Conservation (phyloP, 2,329 filamentous ascomycete species). For the Stagonosporopsis cucurbitacearum region DNA sequence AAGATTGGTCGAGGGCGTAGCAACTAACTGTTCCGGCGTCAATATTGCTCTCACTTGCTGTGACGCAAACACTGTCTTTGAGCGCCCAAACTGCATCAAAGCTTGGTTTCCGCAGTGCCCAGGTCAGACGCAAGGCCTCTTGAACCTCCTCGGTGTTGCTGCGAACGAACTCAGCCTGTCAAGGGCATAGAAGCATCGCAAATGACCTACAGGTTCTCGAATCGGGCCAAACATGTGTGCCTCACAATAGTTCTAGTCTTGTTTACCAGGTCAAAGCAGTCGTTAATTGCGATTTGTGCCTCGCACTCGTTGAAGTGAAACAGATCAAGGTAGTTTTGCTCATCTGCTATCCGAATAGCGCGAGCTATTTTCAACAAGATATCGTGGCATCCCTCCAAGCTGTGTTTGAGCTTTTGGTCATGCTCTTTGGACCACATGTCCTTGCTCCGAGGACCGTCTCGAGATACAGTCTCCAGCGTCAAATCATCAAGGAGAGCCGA, state of each 20-base stretch:
- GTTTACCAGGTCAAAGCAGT: background rate
- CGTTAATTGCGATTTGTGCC: background rate
- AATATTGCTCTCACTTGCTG: background rate
- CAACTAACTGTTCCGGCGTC: background rate
- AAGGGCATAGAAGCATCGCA: no score
- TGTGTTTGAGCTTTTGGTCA: background rate
- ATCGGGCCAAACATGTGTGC: background rate
- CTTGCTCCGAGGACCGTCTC: background rate
- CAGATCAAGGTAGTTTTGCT: background rate
- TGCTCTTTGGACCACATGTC: conserved; percentile 5
- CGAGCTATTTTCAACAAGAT: background rate
- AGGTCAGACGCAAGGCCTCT: background rate
- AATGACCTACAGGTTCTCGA: background rate
- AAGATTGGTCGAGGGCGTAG: background rate
- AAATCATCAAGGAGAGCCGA: background rate
- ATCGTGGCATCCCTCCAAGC: background rate
- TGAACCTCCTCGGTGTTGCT: background rate
- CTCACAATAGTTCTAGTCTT: background rate
- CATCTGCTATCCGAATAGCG: background rate
- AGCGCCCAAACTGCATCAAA: background rate
- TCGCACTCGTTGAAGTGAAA: background rate
- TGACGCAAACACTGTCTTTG: background rate
- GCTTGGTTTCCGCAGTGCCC: background rate
- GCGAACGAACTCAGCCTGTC: background rate
- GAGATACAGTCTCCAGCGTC: background rate